Conservation (phyloP, 1,284 basidiomycete genomes). For the Lentinula novae-zelandiae region DNA sequence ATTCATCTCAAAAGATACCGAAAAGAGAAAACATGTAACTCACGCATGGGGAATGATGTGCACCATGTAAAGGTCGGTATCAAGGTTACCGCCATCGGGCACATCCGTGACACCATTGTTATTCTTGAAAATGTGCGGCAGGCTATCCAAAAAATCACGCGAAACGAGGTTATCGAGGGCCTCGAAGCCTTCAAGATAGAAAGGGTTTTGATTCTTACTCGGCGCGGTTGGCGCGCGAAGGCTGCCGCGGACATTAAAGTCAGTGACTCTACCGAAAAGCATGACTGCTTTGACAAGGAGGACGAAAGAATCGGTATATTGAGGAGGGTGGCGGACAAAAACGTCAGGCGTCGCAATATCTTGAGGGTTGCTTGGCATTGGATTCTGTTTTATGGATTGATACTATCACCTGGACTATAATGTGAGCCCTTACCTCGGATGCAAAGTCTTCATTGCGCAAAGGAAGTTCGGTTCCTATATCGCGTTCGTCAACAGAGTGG, state of each 20-base stretch:
- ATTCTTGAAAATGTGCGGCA: constrained; percentile 64
- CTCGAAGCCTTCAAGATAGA: constrained; percentile 57
- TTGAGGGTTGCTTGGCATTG: constrained; percentile 68
- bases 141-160: constrained; percentile 60
- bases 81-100: constrained; percentile 51
- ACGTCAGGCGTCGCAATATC: constrained; percentile 58
- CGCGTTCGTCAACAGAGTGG: constrained; percentile 75
- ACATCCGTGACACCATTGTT: constrained; percentile 57
- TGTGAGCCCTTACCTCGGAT: constrained; percentile 44
- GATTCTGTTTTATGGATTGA: constrained; percentile 10
- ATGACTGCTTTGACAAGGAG: constrained; percentile 77
- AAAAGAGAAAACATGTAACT: constrained; percentile 25
- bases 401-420: background rate
- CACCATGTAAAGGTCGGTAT: constrained; percentile 81
- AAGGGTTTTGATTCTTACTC: constrained; percentile 67
- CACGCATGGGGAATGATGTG: constrained; percentile 81
- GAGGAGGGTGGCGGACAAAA: constrained; percentile 63
- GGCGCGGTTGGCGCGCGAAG: constrained; percentile 55
- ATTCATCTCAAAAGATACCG: background rate
- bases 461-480: constrained; percentile 78
- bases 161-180: constrained; percentile 65
- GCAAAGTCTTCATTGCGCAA: constrained; percentile 71
- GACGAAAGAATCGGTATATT: constrained; percentile 76
- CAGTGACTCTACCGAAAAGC: constrained; percentile 79
- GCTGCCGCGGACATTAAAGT: constrained; percentile 73